Base-by-base conservation (phyloP, 257 asterid genomes). In the Solanum paucissectum region DNA sequence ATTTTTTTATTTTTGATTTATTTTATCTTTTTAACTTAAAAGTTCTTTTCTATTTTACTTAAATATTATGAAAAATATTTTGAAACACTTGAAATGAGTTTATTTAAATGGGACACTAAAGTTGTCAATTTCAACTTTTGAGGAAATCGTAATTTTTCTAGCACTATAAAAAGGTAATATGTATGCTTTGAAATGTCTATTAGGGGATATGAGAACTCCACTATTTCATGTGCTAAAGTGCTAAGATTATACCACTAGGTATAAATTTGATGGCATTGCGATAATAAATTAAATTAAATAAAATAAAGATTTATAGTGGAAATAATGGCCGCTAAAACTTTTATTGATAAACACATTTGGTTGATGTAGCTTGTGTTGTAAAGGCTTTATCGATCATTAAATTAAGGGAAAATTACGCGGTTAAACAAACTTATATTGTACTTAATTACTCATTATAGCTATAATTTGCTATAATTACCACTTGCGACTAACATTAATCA, bases 21-120 rank as follows among this genome's bases (percentile, higher is more conserved):
- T 55, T 16, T 18, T 55, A 18, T 6, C 3, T 9, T 60, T 21
- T 60, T 23, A 9, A 23, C 12, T 4, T 21, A 0, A 60, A 60
- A 23, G 0, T 3, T 2, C 0, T 21, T 9, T 20, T 23, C 0
- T n/a, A 10, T 25, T 4, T 2, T 25, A 25, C 13, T 23, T 4
- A 60, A 23, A 60, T 23, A 60, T 0, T 60, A 4, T 4, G 5
- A 23, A 60, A 60, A 60, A 8, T 3, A 21, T 8, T 60, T 2
- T 20, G 1, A 3, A 60, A 60, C 11, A 60, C 5, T 23, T 21
- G 1, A 23, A 60, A 60, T 60, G 3, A 60, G 5, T 21, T 6
- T 9, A 60, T 23, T 8, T 21, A 60, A 60, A 23, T 2, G 21
- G 21, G 27, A 0, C 12, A 9, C 13, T 77, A 2, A 18, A 11